These are phyloP conservation scores for Penicillium sp. DNA, from an alignment of 2,329 filamentous ascomycete genomes.

Conservation along the genomic window DNA sequence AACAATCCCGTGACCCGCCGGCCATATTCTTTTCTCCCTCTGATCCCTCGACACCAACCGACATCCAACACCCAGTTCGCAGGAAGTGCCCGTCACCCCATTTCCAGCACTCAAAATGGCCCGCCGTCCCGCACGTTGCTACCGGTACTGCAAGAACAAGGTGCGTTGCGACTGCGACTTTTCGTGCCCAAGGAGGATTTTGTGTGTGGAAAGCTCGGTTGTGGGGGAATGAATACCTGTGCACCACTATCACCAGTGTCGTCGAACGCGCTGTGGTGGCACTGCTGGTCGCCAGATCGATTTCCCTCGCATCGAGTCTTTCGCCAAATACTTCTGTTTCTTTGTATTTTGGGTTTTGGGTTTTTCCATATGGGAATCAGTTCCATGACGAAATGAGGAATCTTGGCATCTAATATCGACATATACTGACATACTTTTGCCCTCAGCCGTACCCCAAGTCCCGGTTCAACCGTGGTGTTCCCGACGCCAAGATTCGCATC, in stretches of 20 bases:
- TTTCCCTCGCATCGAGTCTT: not conserved
- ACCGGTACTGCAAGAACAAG: constrained; percentile 99
- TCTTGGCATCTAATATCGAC: constrained; percentile 8
- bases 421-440: constrained; percentile 26
- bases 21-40: constrained; percentile 33
- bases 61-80: constrained; percentile 48
- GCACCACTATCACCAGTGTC: not conserved
- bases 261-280: not conserved
- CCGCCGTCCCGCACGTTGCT: constrained; percentile 98
- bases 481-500: constrained; percentile 83
- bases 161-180: constrained; percentile 59
- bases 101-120: constrained; percentile 84
- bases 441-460: constrained; percentile 95
- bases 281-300: not conserved
- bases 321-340: not conserved
- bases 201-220: constrained; percentile 37
- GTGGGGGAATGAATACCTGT: constrained; percentile 32
- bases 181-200: constrained; percentile 23
- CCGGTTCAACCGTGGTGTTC: constrained; percentile 99
- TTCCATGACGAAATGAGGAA: constrained; percentile 9
- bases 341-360: not conserved
- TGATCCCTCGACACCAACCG: constrained; percentile 40
- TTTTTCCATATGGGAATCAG: constrained; percentile 2
- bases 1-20: constrained; percentile 35
- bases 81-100: constrained; percentile 50